Evolutionary conservation across 192 early-diverging fungal species (phyloP).

Genomic region (Lobosporangium transversale): DNA sequence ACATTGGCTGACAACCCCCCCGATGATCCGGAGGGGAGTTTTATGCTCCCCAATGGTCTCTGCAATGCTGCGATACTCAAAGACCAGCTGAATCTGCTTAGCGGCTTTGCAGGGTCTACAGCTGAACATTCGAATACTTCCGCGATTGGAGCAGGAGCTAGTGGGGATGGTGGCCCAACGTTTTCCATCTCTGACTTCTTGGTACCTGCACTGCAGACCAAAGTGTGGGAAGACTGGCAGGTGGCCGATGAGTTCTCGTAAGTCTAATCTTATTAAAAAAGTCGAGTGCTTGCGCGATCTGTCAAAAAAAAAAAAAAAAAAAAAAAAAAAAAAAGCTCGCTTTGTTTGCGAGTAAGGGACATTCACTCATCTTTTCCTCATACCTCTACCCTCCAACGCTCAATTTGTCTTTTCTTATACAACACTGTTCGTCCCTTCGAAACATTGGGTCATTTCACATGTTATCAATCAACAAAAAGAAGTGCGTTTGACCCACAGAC

Average conservation of each 20-base stretch:
- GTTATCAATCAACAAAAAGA: too few species aligned
- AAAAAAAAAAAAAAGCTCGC: too few species aligned
- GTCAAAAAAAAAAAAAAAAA: too few species aligned
- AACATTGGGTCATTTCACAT: too few species aligned
- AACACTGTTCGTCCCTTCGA: constrained; percentile 1
- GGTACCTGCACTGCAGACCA: constrained; percentile 45
- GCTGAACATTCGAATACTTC: neutral
- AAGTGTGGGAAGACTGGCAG: constrained; percentile 52
- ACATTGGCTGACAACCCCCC: constrained; percentile 49
- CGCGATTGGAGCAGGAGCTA: neutral
- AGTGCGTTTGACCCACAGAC: constrained; percentile 33
- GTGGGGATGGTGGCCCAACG: neutral
- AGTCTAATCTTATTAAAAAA: constrained; percentile 4
- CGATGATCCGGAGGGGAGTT: constrained; percentile 50
- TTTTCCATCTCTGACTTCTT: constrained; percentile 52
- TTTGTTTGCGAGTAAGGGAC: constrained; percentile 3
- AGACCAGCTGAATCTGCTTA: constrained; percentile 25
- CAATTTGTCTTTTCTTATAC: constrained; percentile 2
- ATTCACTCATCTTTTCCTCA: constrained; percentile 18
- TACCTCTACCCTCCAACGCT: neutral
- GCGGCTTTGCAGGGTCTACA: constrained; percentile 6
- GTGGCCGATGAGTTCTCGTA: constrained; percentile 44
- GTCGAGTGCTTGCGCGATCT: too few species aligned
- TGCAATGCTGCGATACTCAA: constrained; percentile 32
- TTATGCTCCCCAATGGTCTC: constrained; percentile 25